phyloP scores from a whole-genome alignment of 139 green algal species.

The Tetraselmis striata region DNA sequence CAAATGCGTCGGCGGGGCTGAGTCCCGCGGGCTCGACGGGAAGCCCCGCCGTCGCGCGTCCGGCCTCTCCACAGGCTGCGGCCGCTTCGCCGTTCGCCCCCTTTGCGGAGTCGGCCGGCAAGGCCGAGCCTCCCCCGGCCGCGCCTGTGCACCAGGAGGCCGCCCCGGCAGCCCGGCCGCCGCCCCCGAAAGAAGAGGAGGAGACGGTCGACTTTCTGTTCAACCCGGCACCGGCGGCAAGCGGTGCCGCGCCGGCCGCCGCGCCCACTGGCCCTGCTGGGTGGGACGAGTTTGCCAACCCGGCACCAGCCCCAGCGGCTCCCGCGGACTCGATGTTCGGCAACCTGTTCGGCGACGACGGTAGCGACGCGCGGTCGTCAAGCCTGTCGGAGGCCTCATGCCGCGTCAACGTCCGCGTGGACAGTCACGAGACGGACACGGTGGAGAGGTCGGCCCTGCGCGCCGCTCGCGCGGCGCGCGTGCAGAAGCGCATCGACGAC shows the following conservation, averaged over 20 bases:
- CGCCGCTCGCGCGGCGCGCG: too few relatives aligned
- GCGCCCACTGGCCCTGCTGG: not conserved
- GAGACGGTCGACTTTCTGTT: not conserved
- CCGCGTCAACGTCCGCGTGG: not conserved
- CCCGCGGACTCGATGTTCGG: not conserved
- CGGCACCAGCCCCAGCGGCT: not conserved
- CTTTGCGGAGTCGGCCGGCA: not conserved
- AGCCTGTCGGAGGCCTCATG: not conserved
- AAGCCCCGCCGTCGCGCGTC: too few relatives aligned
- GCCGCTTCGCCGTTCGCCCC: not conserved
- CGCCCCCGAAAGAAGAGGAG: too few relatives aligned
- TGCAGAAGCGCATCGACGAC: conserved; percentile 29
- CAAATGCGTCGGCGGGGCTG: too few relatives aligned
- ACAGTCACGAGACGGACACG: not conserved
- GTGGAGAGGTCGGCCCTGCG: not conserved
- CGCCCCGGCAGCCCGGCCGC: too few relatives aligned
- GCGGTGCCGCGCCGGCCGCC: not conserved
- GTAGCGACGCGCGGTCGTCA: not conserved
- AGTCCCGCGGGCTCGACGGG: too few relatives aligned
- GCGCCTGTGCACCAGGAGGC: too few relatives aligned
- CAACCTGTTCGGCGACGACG: not conserved
- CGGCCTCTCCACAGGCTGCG: too few relatives aligned
- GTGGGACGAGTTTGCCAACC: not conserved
- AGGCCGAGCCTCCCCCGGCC: not conserved
- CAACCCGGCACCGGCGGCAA: not conserved